Percentiles rank a stretch among this genome's conserved stretches.
Conservation (phyloP, 139 green algal species). For the Pleodorina starrii region DNA sequence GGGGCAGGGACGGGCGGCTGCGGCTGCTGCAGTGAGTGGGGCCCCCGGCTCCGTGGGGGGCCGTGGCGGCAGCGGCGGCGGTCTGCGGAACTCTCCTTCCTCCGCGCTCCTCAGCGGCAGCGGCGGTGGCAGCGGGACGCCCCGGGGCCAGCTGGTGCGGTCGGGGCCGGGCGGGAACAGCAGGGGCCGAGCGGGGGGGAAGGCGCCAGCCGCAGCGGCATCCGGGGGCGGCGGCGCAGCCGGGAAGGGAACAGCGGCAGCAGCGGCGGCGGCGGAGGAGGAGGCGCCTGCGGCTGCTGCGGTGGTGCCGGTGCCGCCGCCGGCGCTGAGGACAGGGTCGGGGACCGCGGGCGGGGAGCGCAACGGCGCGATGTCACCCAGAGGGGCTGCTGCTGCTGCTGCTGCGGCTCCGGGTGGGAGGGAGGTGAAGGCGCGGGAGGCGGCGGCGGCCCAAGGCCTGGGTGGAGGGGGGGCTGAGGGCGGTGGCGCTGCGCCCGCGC, state of each 20-base stretch:
- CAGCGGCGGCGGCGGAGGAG: background rate
- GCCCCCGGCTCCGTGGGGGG: too few species aligned
- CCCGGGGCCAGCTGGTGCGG: background rate
- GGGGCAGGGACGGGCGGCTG: background rate
- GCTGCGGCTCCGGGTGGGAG: background rate
- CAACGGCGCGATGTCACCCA: background rate
- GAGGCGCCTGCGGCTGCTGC: background rate
- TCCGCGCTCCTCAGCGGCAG: background rate
- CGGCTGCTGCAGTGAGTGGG: too few species aligned
- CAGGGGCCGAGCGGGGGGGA: background rate
- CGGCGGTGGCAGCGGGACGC: background rate
- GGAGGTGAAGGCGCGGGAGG: too few species aligned
- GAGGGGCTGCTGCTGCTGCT: background rate
- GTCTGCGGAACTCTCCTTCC: too few species aligned
- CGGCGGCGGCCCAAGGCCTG: too few species aligned
- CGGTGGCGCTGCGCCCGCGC: too few species aligned
- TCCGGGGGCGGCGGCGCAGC: background rate
- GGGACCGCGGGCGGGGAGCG: too few species aligned
- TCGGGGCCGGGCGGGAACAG: background rate
- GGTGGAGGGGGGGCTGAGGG: too few species aligned
- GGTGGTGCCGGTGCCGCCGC: background rate
- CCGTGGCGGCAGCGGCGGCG: background rate
- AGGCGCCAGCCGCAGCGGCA: background rate
- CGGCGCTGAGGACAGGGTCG: background rate
- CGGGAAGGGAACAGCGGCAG: background rate